Evolutionary conservation across 805 yeast genomes (phyloP).

Genomic region (Hanseniaspora meyeri): DNA sequence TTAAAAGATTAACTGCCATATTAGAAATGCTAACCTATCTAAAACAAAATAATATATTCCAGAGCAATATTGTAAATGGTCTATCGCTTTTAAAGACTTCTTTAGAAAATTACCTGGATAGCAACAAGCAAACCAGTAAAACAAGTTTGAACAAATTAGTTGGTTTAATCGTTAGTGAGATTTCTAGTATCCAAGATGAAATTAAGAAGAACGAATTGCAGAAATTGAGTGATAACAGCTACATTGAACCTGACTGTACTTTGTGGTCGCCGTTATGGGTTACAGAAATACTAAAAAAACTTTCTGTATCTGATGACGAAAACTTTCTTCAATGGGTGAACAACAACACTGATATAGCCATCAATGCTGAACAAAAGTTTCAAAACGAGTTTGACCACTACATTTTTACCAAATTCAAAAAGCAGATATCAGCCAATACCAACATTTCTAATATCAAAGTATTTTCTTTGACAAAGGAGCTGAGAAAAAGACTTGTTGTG

Average conservation of each 20-base stretch:
- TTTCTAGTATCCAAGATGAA: neutral
- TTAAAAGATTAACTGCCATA: neutral
- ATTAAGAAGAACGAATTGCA: neutral
- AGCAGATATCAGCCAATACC: neutral
- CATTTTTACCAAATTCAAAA: neutral
- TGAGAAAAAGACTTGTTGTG: slow-evolving; percentile 1
- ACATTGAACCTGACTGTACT: neutral
- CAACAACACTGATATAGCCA: neutral
- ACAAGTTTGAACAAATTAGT: neutral
- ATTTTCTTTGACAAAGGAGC: neutral
- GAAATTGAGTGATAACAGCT: neutral
- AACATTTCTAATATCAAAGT: neutral
- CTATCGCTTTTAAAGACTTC: neutral
- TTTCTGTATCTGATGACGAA: neutral
- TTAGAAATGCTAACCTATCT: neutral
- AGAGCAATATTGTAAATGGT: neutral
- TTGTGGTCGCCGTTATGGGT: slow-evolving; percentile 6
- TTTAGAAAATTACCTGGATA: neutral
- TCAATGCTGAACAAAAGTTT: neutral
- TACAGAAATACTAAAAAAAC: neutral
- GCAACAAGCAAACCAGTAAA: neutral
- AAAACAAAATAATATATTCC: neutral
- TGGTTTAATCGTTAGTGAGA: neutral
- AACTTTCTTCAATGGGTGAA: slow-evolving; percentile 1
- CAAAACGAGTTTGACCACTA: neutral